phyloP scores from a whole-genome alignment of 2,329 filamentous ascomycete genomes.

The Scytalidium sp. region DNA sequence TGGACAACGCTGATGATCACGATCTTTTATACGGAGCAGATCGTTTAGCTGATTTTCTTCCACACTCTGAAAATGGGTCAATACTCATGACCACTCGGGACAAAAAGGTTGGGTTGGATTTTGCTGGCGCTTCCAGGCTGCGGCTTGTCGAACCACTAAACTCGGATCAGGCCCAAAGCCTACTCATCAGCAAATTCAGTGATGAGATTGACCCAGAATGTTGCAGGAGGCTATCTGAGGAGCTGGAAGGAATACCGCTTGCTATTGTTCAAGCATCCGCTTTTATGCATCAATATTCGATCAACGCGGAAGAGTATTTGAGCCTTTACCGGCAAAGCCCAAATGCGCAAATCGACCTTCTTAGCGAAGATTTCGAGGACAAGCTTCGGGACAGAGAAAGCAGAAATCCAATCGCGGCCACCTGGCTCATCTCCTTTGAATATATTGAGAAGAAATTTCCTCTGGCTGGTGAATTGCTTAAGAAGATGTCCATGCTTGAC shows the following conservation, averaged over 20 bases:
- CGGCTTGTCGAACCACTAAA: too few species aligned
- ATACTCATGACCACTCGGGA: too few species aligned
- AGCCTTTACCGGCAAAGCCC: constrained; percentile 1
- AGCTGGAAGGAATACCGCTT: too few species aligned
- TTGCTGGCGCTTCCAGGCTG: too few species aligned
- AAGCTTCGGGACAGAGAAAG: constrained; percentile 23
- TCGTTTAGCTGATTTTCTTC: too few species aligned
- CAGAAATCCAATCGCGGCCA: constrained; percentile 31
- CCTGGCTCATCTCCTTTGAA: constrained; percentile 34
- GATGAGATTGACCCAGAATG: too few species aligned
- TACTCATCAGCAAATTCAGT: too few species aligned
- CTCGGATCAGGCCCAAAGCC: too few species aligned
- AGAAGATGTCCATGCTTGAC: constrained; percentile 31
- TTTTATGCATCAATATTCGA: constrained; percentile 29
- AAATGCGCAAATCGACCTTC: constrained; percentile 23
- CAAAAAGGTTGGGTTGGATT: too few species aligned
- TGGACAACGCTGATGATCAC: constrained; percentile 44
- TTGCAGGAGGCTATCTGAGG: too few species aligned
- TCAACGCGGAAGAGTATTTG: constrained; percentile 7
- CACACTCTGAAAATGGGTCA: too few species aligned
- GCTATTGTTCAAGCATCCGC: constrained; percentile 34
- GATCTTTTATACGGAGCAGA: too few species aligned
- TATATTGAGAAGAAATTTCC: constrained; percentile 27
- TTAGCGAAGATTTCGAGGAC: constrained; percentile 31
- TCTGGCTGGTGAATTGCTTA: constrained; percentile 32